Conservation (phyloP, 106 monocot genomes). For the Platanthera zijinensis region DNA sequence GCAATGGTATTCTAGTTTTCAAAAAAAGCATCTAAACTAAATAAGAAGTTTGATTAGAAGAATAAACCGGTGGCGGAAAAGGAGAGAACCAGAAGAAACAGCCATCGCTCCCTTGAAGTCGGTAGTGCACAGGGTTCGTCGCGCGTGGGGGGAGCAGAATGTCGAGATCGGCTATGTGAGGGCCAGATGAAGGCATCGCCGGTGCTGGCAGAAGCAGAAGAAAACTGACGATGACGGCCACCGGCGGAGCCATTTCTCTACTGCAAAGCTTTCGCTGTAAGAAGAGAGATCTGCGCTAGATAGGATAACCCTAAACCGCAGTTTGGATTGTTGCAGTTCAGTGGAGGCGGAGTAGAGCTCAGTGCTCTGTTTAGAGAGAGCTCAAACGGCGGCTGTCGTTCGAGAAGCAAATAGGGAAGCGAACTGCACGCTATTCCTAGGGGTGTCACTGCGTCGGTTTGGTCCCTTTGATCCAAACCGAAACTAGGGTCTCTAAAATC, state of each 20-base stretch:
- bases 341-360: background rate
- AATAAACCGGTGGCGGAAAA: background rate
- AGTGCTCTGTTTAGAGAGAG: too few species aligned
- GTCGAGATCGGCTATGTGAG: constrained; percentile 78
- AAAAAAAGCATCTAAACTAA: background rate
- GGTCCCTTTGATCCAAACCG: too few species aligned
- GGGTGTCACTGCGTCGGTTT: too few species aligned
- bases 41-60: background rate
- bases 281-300: background rate
- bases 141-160: constrained; percentile 79
- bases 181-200: constrained; percentile 30
- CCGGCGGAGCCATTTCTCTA: constrained; percentile 2
- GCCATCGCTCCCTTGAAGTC: constrained; percentile 64
- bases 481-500: too few species aligned
- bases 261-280: background rate
- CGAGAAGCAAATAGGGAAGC: too few species aligned
- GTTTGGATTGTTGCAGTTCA: background rate
- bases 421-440: too few species aligned
- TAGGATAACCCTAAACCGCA: background rate
- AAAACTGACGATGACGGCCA: constrained; percentile 2
- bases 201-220: constrained; percentile 3
- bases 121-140: constrained; percentile 65
- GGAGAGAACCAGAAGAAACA: constrained; percentile 74
- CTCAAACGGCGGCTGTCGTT: too few species aligned
- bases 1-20: background rate